These are phyloP conservation scores for Sporothrix inflata DNA, from an alignment of 2,329 filamentous ascomycete genomes.

Conservation along the genomic window DNA sequence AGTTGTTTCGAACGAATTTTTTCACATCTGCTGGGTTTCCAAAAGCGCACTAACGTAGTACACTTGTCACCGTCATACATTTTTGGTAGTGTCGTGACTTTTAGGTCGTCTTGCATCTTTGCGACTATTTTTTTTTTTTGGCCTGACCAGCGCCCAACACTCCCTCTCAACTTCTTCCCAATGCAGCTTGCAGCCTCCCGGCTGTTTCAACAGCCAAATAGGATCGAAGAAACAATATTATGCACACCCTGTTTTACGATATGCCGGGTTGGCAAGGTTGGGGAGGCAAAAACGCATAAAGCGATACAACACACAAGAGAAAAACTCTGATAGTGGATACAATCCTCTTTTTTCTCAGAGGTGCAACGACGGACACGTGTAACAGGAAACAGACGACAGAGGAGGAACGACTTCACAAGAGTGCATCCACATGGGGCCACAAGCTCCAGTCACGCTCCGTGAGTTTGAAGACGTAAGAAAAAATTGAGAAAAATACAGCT, in stretches of 20 bases:
- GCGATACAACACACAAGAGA: background rate
- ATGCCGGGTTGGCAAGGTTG: slow-evolving; percentile 1
- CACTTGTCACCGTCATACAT: background rate
- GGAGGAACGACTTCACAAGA: background rate
- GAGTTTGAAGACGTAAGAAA: background rate
- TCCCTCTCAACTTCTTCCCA: background rate
- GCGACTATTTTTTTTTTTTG: background rate
- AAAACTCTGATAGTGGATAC: slow-evolving; percentile 20
- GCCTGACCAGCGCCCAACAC: background rate
- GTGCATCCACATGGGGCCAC: too few species aligned
- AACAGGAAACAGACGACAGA: slow-evolving; percentile 5
- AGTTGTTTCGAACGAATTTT: background rate
- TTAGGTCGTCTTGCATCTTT: background rate
- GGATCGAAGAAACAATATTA: background rate
- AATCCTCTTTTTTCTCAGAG: background rate
- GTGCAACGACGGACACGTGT: slow-evolving; percentile 9
- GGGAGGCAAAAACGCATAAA: slow-evolving; percentile 13
- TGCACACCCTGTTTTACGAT: background rate
- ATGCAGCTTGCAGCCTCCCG: background rate
- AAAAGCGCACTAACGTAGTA: background rate
- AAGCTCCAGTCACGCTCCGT: background rate
- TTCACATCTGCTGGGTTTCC: background rate
- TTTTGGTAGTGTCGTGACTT: slow-evolving; percentile 17
- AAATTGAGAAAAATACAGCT: background rate
- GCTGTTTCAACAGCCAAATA: background rate